phyloP scores from a whole-genome alignment of 345 rosid species.

The Turritis glabra region DNA sequence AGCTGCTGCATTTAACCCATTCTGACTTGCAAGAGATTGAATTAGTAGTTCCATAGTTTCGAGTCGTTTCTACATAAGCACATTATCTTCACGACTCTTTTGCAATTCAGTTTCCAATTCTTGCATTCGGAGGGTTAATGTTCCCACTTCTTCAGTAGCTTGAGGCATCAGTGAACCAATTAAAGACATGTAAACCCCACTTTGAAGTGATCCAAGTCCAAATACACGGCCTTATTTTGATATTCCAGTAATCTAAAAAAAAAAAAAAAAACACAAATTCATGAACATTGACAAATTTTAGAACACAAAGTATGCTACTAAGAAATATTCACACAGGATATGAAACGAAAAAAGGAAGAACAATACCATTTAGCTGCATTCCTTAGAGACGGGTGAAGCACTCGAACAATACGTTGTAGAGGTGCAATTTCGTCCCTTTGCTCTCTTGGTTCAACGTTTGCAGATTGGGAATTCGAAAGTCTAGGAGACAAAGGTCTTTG shows the following conservation, averaged over 20 bases:
- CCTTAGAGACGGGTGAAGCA: not conserved
- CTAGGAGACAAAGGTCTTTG: not conserved
- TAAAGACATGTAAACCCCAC: not conserved
- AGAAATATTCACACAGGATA: too few species aligned
- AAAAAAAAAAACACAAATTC: not conserved
- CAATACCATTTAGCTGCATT: constrained; percentile 17
- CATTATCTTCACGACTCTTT: not conserved
- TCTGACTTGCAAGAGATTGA: not conserved
- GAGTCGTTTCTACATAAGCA: not conserved
- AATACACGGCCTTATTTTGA: constrained; percentile 3
- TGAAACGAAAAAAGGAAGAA: too few species aligned
- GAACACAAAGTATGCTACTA: not conserved
- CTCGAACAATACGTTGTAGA: not conserved
- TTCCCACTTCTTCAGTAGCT: not conserved
- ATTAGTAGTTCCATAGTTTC: not conserved
- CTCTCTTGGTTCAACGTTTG: not conserved
- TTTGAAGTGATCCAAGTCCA: constrained; percentile 13
- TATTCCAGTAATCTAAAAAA: not conserved
- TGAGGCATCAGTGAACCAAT: not conserved
- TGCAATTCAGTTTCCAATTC: not conserved
- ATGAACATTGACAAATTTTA: not conserved
- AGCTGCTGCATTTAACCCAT: not conserved
- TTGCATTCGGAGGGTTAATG: not conserved
- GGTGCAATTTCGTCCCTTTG: not conserved
- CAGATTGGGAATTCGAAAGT: too few species aligned